Evolutionary conservation across 208 protist genomes (phyloP).

Genomic region (Vickermania ingenoplastis): DNA sequence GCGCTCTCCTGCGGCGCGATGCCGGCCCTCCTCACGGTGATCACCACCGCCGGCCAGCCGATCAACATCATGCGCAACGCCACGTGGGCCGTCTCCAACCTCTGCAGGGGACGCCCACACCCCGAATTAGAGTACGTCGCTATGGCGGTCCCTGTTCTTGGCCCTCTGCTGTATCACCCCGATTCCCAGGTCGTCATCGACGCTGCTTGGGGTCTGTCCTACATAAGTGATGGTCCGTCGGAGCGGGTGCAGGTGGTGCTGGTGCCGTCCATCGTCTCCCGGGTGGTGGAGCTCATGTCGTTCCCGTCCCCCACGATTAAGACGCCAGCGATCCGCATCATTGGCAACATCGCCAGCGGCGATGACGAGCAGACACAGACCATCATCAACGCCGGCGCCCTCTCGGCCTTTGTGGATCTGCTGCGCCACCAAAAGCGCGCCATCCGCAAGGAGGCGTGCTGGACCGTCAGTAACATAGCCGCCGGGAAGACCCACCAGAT

Average conservation of each 20-base stretch:
- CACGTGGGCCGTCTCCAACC: conserved; percentile 97
- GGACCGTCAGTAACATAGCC: conserved; percentile 99
- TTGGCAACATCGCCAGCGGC: conserved; percentile 99
- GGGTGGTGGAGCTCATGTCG: conserved; percentile 92
- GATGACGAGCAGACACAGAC: conserved; percentile 94
- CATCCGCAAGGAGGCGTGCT: conserved; percentile 98
- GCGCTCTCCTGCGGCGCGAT: conserved; percentile 81
- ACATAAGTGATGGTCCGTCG: conserved; percentile 93
- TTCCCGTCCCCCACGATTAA: conserved; percentile 59
- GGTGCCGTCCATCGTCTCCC: conserved; percentile 73
- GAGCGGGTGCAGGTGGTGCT: conserved; percentile 94
- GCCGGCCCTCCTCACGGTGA: conserved; percentile 54
- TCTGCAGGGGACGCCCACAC: conserved; percentile 96
- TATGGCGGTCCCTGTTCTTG: conserved; percentile 85
- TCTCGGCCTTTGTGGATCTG: conserved; percentile 70
- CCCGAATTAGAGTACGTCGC: conserved; percentile 65
- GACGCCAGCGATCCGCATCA: conserved; percentile 93
- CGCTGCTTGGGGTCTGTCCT: conserved; percentile 96
- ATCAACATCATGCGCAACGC: conserved; percentile 87
- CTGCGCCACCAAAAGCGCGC: conserved; percentile 75
- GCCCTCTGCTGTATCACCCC: conserved; percentile 61
- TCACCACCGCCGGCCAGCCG: conserved; percentile 40
- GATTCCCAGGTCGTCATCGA: conserved; percentile 96
- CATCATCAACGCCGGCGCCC: conserved; percentile 89
- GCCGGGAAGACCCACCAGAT: conserved; percentile 94